A percentile compares a stretch with the other conserved stretches of the same genome.
Evolutionary conservation across 768 basidiomycete species (phyloP).

Genomic region (Dacryopinax primogenitus): DNA sequence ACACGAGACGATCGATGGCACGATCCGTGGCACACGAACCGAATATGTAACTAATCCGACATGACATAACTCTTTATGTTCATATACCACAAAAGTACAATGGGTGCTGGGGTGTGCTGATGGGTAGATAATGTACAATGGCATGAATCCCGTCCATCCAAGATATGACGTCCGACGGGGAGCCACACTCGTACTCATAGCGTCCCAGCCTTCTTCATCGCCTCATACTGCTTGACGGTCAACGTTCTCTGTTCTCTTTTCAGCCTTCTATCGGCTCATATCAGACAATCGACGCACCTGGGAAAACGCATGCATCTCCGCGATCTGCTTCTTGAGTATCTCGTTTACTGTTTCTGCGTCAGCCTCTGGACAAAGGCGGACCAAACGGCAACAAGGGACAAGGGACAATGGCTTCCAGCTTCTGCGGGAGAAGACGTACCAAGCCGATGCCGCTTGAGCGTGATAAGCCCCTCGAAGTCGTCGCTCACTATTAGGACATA

Average conservation of each 20-base stretch:
- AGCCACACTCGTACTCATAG: not conserved
- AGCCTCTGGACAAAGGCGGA: not conserved
- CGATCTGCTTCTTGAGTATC: conserved; percentile 55
- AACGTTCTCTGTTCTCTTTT: conserved; percentile 48
- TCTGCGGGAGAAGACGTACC: conserved; percentile 34
- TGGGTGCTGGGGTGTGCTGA: too few species aligned
- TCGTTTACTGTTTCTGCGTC: conserved; percentile 48
- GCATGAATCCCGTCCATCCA: not conserved
- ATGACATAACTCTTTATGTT: too few species aligned
- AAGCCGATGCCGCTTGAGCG: conserved; percentile 60
- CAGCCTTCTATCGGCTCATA: not conserved
- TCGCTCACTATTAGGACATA: conserved; percentile 62
- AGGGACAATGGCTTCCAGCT: not conserved
- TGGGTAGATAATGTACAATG: too few species aligned
- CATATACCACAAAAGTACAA: too few species aligned
- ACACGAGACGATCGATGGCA: too few species aligned
- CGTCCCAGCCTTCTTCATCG: conserved; percentile 9
- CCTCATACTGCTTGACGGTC: conserved; percentile 46
- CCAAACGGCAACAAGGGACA: not conserved
- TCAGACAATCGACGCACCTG: conserved; percentile 40
- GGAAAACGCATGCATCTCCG: conserved; percentile 77
- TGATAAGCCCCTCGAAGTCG: conserved; percentile 68
- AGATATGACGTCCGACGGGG: not conserved
- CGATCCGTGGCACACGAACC: too few species aligned
- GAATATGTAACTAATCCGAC: too few species aligned